Evolutionary conservation across 176 grass and related monocot genomes (phyloP).

Genomic region (Rhynchospora pubera): DNA sequence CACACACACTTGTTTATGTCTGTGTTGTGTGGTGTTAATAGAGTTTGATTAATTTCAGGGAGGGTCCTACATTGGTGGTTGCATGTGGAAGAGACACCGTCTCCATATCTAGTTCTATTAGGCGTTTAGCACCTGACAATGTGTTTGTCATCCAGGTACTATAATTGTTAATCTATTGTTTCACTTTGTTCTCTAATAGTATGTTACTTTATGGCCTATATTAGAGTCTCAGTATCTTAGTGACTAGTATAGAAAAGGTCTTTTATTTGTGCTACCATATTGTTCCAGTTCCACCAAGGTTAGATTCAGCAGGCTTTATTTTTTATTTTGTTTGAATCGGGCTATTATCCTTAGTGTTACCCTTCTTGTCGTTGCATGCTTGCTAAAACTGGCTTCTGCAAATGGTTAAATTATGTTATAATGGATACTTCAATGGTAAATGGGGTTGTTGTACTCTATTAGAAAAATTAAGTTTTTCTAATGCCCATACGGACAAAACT

Average conservation of each 20-base stretch:
- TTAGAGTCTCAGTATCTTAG: not conserved
- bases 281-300: not conserved
- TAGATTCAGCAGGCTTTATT: not conserved
- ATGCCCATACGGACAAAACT: not conserved
- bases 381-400: not conserved
- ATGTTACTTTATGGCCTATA: not conserved
- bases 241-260: not conserved
- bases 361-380: not conserved
- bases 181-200: conserved; percentile 21
- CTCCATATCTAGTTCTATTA: conserved; percentile 76
- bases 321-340: not conserved
- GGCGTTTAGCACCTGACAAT: conserved; percentile 54
- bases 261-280: not conserved
- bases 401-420: not conserved
- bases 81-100: conserved; percentile 81
- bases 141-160: conserved; percentile 91
- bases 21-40: not conserved
- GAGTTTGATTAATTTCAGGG: conserved; percentile 40
- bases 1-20: not conserved
- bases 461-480: not conserved
- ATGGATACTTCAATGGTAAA: not conserved
- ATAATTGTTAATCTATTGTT: not conserved
- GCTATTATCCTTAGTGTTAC: not conserved
- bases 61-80: conserved; percentile 76
- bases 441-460: not conserved